Conservation (phyloP, 2,329 filamentous ascomycete species). For the Penicillium sp. region DNA sequence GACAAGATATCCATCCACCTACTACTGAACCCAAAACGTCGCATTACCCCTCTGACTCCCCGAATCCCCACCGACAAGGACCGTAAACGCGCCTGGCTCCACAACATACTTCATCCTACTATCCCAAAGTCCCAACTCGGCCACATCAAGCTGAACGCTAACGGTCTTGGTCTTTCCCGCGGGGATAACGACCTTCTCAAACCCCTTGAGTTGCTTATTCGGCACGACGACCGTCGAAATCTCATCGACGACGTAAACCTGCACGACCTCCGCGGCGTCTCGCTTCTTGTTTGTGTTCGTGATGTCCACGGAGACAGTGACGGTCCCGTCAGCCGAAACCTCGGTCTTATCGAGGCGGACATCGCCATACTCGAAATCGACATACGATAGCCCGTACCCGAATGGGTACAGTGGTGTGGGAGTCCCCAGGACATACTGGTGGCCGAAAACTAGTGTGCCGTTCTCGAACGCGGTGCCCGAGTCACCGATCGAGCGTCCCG, state of each 20-base stretch:
- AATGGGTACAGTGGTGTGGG: constrained; percentile 68
- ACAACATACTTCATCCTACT: constrained; percentile 72
- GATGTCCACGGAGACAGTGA: constrained; percentile 66
- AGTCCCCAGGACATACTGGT: constrained; percentile 66
- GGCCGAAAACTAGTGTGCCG: constrained; percentile 67
- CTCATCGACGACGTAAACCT: constrained; percentile 69
- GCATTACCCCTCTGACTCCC: constrained; percentile 39
- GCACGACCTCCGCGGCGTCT: constrained; percentile 70
- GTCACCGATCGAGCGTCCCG: constrained; percentile 60
- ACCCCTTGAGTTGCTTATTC: constrained; percentile 68
- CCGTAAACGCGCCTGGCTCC: constrained; percentile 70
- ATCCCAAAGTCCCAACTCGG: constrained; percentile 62
- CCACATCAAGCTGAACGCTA: constrained; percentile 56
- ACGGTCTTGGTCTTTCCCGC: constrained; percentile 64
- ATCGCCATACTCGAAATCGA: constrained; percentile 61
- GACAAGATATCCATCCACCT: background rate
- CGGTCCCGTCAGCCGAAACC: constrained; percentile 58
- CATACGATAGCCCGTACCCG: constrained; percentile 70
- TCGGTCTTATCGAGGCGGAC: constrained; percentile 44
- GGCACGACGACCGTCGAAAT: constrained; percentile 67
- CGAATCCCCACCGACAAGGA: constrained; percentile 63
- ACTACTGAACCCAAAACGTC: constrained; percentile 35
- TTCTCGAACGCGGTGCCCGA: constrained; percentile 61
- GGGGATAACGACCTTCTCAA: constrained; percentile 67
- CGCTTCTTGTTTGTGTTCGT: constrained; percentile 59